Conservation (phyloP, 306 rosid genomes). For the Dicorynia guianensis region DNA sequence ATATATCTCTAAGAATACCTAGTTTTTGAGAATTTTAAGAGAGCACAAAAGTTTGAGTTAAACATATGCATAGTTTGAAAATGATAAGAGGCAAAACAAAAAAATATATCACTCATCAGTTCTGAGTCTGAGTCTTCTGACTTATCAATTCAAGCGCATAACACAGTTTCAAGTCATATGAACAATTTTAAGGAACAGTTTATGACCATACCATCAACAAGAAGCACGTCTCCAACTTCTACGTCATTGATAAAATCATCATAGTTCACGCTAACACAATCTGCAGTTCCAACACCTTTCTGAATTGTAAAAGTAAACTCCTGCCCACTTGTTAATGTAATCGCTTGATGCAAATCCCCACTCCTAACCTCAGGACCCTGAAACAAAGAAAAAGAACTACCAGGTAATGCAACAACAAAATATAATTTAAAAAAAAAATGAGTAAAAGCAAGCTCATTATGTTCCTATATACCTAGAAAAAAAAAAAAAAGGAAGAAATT, state of each 20-base stretch:
- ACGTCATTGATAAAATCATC: conserved; percentile 94
- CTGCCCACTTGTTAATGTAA: conserved; percentile 65
- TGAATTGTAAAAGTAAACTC: conserved; percentile 87
- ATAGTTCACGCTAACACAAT: conserved; percentile 90
- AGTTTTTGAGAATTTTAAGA: neutral
- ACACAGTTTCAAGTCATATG: neutral
- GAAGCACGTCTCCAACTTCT: conserved; percentile 86
- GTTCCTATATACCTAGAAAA: neutral
- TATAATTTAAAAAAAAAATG: neutral
- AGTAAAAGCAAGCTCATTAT: neutral
- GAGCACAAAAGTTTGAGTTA: neutral
- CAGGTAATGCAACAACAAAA: conserved; percentile 10
- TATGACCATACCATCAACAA: conserved; percentile 78
- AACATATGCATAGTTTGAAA: neutral
- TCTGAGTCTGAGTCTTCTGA: neutral
- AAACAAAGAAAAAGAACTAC: conserved; percentile 10
- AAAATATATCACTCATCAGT: neutral
- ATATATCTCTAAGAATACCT: neutral
- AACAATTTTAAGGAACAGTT: conserved; percentile 13
- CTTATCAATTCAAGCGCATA: neutral
- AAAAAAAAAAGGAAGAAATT: neutral
- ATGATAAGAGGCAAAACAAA: neutral
- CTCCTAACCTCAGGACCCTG: conserved; percentile 99
- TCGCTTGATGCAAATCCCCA: conserved; percentile 90
- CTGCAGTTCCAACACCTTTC: conserved; percentile 82